Evolutionary conservation across 1,284 basidiomycete genomes (phyloP).

Genomic region (Sparassis latifolia): DNA sequence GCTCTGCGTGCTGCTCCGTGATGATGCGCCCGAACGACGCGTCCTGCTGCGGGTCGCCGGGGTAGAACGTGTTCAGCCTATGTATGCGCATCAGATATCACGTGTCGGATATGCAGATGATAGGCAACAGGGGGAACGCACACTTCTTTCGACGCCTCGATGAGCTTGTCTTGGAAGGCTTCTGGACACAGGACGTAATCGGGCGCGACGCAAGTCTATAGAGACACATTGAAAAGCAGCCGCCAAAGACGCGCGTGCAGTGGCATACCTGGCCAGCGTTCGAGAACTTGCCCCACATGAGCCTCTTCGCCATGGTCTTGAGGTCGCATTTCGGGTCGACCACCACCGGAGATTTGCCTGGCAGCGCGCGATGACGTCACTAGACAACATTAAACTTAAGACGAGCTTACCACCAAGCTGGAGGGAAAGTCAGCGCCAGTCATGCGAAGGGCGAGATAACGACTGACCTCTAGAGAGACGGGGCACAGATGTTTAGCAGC

Average conservation of each 20-base stretch:
- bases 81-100: slow-evolving; percentile 23
- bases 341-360: slow-evolving; percentile 82
- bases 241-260: background rate
- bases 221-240: background rate
- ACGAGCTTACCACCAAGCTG: background rate
- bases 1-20: slow-evolving; percentile 47
- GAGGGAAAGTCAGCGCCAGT: background rate
- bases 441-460: background rate
- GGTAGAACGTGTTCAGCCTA: slow-evolving; percentile 42
- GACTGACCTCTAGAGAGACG: slow-evolving; percentile 64
- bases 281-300: slow-evolving; percentile 77
- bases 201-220: slow-evolving; percentile 51
- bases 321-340: slow-evolving; percentile 67
- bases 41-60: slow-evolving; percentile 39
- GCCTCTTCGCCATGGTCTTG: slow-evolving; percentile 49
- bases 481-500: slow-evolving; percentile 87
- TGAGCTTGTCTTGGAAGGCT: slow-evolving; percentile 55
- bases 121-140: slow-evolving; percentile 22
- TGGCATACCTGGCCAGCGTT: slow-evolving; percentile 65
- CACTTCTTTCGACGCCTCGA: slow-evolving; percentile 57
- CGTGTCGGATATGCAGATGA: background rate
- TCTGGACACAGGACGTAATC: slow-evolving; percentile 77
- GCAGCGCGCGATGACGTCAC: background rate
- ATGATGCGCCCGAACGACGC: slow-evolving; percentile 45
- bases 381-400: background rate